A percentile compares a stretch with the other conserved stretches of the same genome.
Evolutionary conservation across 371 early-diverging fungal species (phyloP).

Genomic region (Lichtheimia corymbifera): DNA sequence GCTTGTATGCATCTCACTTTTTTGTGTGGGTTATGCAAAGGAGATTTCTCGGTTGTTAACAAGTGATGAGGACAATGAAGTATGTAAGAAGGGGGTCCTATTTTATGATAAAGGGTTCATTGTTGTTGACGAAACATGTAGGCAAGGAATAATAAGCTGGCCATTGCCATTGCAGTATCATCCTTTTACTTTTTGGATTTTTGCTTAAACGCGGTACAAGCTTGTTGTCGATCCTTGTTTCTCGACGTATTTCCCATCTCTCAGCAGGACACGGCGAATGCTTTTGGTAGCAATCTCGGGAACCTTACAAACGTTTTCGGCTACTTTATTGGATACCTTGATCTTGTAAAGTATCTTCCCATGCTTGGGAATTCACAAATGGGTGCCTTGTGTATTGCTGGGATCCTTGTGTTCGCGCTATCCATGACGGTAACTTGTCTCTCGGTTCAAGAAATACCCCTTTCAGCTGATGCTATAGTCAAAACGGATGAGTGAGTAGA

Average conservation of each 20-base stretch:
- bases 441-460: conserved; percentile 44
- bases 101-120: no score
- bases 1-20: conserved; percentile 57
- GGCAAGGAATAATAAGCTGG: conserved; percentile 25
- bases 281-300: conserved; percentile 73
- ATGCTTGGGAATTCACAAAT: conserved; percentile 62
- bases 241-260: conserved; percentile 70
- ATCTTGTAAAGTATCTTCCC: conserved; percentile 62
- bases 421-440: conserved; percentile 57
- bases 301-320: conserved; percentile 72
- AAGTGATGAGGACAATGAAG: conserved; percentile 4
- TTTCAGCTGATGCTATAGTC: neutral
- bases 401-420: conserved; percentile 53
- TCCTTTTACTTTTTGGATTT: conserved; percentile 79
- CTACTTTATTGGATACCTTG: conserved; percentile 64
- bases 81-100: neutral
- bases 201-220: conserved; percentile 71
- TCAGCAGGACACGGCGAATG: conserved; percentile 72
- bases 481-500: neutral
- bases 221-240: conserved; percentile 71
- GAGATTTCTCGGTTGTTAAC: conserved; percentile 45
- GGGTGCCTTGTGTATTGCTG: conserved; percentile 64
- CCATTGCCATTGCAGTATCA: conserved; percentile 60
- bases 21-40: conserved; percentile 64
- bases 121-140: no score